A percentile compares a stretch with the other conserved stretches of the same genome.
These are phyloP conservation scores for Candida broadrunensis DNA, from an alignment of 805 yeast species.

Conservation along the genomic window DNA sequence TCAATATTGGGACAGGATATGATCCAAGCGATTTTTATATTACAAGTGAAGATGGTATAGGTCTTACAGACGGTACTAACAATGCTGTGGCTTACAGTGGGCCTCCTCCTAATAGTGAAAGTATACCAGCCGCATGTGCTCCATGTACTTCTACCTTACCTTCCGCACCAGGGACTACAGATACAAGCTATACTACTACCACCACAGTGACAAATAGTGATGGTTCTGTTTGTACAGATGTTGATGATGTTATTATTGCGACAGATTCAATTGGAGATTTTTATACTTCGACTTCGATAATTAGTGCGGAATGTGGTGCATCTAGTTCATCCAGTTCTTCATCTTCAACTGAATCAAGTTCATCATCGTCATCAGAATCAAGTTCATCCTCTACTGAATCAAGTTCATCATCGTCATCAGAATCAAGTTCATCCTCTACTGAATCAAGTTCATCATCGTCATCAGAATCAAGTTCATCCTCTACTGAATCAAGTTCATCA, in stretches of 20 bases:
- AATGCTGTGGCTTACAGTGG: slow-evolving; percentile 15
- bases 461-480: no score
- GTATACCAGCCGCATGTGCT: slow-evolving; percentile 16
- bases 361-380: no score
- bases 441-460: no score
- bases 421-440: no score
- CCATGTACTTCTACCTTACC: slow-evolving; percentile 13
- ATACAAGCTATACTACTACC: slow-evolving; percentile 11
- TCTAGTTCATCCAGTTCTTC: background rate
- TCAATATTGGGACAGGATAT: slow-evolving; percentile 22
- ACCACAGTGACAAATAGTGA: slow-evolving; percentile 3
- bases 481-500: no score
- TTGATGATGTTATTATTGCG: slow-evolving; percentile 7
- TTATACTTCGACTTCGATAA: slow-evolving; percentile 5
- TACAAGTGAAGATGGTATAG: background rate
- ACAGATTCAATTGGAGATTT: slow-evolving; percentile 6
- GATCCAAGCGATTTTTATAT: slow-evolving; percentile 9
- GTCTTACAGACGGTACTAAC: slow-evolving; percentile 7
- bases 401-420: background rate
- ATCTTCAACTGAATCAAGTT: no score
- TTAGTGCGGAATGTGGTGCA: no score
- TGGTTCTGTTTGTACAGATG: slow-evolving; percentile 5
- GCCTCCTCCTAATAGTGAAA: slow-evolving; percentile 12
- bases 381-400: slow-evolving; percentile 5
- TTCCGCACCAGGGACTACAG: slow-evolving; percentile 11